Base-by-base conservation (phyloP, 2,329 filamentous ascomycete species). In the Incumbomyces lentus region DNA sequence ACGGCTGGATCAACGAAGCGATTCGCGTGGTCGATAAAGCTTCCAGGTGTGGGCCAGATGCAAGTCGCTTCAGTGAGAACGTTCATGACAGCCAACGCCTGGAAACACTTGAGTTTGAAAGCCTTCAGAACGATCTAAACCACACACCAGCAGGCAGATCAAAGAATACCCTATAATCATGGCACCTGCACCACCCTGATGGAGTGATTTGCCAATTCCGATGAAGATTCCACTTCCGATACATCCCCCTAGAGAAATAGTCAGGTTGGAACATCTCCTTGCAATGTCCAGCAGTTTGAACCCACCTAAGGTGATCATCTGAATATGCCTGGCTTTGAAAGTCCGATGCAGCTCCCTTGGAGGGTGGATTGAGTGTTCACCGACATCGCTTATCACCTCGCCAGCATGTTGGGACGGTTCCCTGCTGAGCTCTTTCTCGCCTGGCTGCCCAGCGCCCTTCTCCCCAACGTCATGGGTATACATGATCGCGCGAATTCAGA, bases 231-330 rank as follows among this genome's bases (percentile, higher is more conserved):
- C 22, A 26, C 22, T 26, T 26, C 22, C 22, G 8, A 26, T 26
- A 8, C 22, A 26, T 5, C 22, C 22, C 22, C 22, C 22, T 26
- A 26, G 18, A 33, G 30, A 33, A 3, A 10, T 5, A 14, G 19
- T 8, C 40, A 13, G 86, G 87, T 3, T 87, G 71, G 47, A 92
- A 69, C 11, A 85, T 79, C 49, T 70, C 71, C 45, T 85, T 86
- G 1, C 85, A 90, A 26, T 26, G n/a, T 17, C 86, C 84, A 33
- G 95, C 86, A 62, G 95, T 95, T 2, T 95, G 72, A 55, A 89
- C 88, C 49, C 53, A 22, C 43, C 51, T 4, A 62, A 44, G 12
- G 59, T 59, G 8, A 61, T 49, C 32, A 62, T 57, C 47, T 62
- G 59, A 40, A 60, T 50, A 53, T 62, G 59, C 1, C 60, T 58